Percentiles rank a stretch among this genome's conserved stretches.
phyloP scores from a whole-genome alignment of 2,329 filamentous ascomycete genomes.

The Clonostachys byssicola region DNA sequence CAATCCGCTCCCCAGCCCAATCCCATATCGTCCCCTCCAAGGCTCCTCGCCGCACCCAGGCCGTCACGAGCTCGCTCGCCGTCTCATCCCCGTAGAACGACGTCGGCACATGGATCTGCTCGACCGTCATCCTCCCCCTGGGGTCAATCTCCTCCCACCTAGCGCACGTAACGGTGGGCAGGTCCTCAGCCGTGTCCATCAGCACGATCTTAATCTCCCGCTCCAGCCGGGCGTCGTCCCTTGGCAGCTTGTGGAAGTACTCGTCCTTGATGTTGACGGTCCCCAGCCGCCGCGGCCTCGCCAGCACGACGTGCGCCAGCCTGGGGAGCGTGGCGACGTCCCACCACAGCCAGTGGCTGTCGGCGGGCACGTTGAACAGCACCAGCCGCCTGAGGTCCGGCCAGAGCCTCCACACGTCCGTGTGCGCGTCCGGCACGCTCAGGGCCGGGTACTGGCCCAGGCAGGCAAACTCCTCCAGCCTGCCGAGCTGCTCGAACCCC shows the following conservation, averaged over 20 bases:
- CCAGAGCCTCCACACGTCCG: conserved; percentile 37
- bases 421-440: conserved; percentile 20
- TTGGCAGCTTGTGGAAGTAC: conserved; percentile 28
- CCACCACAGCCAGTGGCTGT: conserved; percentile 31
- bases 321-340: conserved; percentile 26
- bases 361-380: conserved; percentile 32
- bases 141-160: conserved; percentile 28
- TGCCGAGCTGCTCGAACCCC: conserved; percentile 36
- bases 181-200: conserved; percentile 17
- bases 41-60: conserved; percentile 32
- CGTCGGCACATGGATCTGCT: conserved; percentile 29
- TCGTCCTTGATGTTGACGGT: conserved; percentile 30
- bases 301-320: conserved; percentile 37
- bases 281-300: conserved; percentile 24
- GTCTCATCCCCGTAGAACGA: conserved; percentile 32
- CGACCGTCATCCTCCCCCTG: conserved; percentile 27
- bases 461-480: conserved; percentile 42
- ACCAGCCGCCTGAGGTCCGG: conserved; percentile 32
- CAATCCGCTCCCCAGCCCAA: conserved; percentile 14
- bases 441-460: conserved; percentile 40
- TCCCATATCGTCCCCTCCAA: conserved; percentile 33
- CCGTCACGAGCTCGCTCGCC: conserved; percentile 26
- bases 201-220: conserved; percentile 22
- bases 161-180: conserved; percentile 11
- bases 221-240: conserved; percentile 15